Conservation (phyloP, 192 early-diverging fungal species). For the Podila epicladia region DNA sequence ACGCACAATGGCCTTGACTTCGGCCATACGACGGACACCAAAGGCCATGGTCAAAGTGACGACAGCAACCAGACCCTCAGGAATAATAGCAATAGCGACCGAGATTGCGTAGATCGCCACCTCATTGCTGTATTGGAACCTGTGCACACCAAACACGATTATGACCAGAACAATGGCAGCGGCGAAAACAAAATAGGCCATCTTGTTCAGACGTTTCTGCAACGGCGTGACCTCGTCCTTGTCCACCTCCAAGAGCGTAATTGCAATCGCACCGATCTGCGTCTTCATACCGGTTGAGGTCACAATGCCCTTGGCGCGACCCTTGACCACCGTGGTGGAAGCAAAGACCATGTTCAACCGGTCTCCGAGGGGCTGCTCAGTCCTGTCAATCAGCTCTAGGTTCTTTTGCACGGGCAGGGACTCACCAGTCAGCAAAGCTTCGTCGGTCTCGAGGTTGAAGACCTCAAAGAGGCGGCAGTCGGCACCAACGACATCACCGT, state of each 20-base stretch:
- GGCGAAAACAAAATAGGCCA: slow-evolving; percentile 82
- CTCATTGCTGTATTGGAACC: slow-evolving; percentile 66
- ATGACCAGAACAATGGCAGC: slow-evolving; percentile 77
- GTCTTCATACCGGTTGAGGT: slow-evolving; percentile 84
- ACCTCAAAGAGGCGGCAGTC: slow-evolving; percentile 87
- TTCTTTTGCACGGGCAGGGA: slow-evolving; percentile 80
- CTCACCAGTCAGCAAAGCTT: slow-evolving; percentile 93
- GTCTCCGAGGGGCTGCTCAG: slow-evolving; percentile 83
- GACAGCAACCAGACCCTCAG: slow-evolving; percentile 92
- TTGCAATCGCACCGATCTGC: slow-evolving; percentile 92
- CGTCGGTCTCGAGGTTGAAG: slow-evolving; percentile 90
- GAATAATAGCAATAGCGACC: slow-evolving; percentile 90
- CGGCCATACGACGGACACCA: slow-evolving; percentile 87
- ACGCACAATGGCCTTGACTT: slow-evolving; percentile 85
- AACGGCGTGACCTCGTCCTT: slow-evolving; percentile 66
- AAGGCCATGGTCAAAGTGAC: slow-evolving; percentile 94
- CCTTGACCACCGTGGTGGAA: slow-evolving; percentile 86
- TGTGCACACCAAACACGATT: slow-evolving; percentile 80
- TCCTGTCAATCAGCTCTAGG: slow-evolving; percentile 68
- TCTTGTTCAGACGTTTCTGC: slow-evolving; percentile 71
- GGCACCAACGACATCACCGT: slow-evolving; percentile 93
- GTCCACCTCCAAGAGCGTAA: slow-evolving; percentile 72
- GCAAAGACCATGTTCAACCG: slow-evolving; percentile 91
- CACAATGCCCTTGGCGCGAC: slow-evolving; percentile 91
- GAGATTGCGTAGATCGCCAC: slow-evolving; percentile 79